Percentiles rank a stretch among this genome's conserved stretches.
phyloP scores from a whole-genome alignment of 257 asterid genomes.

The Solanum sejunctum region DNA sequence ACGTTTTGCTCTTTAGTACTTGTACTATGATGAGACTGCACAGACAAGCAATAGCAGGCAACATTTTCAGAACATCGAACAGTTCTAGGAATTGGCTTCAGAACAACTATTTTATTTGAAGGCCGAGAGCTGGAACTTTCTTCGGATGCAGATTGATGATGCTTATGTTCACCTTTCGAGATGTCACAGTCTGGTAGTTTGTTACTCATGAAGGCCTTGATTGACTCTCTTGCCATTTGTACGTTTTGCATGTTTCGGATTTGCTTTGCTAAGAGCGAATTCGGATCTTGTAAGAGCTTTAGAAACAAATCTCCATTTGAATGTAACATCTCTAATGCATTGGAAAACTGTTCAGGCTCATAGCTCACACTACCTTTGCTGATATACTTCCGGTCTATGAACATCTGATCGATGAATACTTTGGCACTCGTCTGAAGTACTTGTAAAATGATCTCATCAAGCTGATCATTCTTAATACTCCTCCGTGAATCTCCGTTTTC shows the following conservation, averaged over 20 bases:
- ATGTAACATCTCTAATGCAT: constrained; percentile 41
- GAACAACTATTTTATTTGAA: constrained; percentile 36
- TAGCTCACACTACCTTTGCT: constrained; percentile 7
- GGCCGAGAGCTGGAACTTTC: constrained; percentile 6
- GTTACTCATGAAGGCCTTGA: not conserved
- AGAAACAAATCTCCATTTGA: constrained; percentile 30
- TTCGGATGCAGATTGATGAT: constrained; percentile 4
- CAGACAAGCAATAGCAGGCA: constrained; percentile 39
- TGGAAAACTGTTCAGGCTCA: constrained; percentile 36
- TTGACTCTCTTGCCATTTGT: constrained; percentile 2
- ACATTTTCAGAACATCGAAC: constrained; percentile 14
- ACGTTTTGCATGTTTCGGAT: constrained; percentile 6
- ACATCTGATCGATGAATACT: constrained; percentile 45
- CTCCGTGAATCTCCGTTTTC: constrained; percentile 10
- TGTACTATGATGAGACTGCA: constrained; percentile 14
- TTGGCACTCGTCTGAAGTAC: constrained; percentile 42
- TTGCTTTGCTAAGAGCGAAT: constrained; percentile 13
- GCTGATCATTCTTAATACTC: not conserved
- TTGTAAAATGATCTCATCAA: constrained; percentile 23
- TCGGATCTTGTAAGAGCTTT: constrained; percentile 29
- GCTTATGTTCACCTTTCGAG: not conserved
- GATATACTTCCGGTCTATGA: constrained; percentile 18
- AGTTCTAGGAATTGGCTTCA: constrained; percentile 32
- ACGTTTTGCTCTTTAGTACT: constrained; percentile 9
- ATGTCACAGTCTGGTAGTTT: not conserved